Percentiles rank a stretch among this genome's conserved stretches.
Conservation (phyloP, 129 eudicot species). For the sunflower (Helianthus annuus) region DNA sequence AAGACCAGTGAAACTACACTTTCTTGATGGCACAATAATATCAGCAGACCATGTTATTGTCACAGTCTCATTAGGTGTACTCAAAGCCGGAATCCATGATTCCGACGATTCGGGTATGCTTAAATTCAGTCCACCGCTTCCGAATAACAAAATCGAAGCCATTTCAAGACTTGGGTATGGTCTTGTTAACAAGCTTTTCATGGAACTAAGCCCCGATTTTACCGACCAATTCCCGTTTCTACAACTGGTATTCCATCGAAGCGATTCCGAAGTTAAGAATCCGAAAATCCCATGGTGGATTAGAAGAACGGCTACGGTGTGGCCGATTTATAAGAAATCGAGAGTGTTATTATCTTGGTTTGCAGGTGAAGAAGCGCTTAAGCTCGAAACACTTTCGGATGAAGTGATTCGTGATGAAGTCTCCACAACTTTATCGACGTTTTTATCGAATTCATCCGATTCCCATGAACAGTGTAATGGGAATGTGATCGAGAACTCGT, state of each 20-base stretch:
- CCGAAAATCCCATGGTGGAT: conserved; percentile 82
- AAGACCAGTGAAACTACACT: conserved; percentile 70
- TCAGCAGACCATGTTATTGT: conserved; percentile 83
- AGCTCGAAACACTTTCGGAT: conserved; percentile 64
- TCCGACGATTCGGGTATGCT: conserved; percentile 41
- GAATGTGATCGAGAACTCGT: conserved; percentile 33
- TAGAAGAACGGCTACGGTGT: conserved; percentile 64
- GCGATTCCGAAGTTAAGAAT: conserved; percentile 48
- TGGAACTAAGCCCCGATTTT: conserved; percentile 43
- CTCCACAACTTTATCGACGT: conserved; percentile 58
- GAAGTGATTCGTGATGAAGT: conserved; percentile 65
- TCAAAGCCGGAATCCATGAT: conserved; percentile 58
- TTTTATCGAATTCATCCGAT: conserved; percentile 39
- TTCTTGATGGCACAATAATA: conserved; percentile 67
- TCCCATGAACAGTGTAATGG: conserved; percentile 42
- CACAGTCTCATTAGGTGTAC: conserved; percentile 91
- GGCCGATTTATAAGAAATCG: conserved; percentile 65
- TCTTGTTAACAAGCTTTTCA: conserved; percentile 81
- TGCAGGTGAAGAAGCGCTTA: conserved; percentile 85
- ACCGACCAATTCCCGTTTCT: conserved; percentile 51
- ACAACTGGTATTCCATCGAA: conserved; percentile 70
- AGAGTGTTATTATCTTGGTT: conserved; percentile 76
- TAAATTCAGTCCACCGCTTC: conserved; percentile 68
- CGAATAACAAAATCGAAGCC: conserved; percentile 54
- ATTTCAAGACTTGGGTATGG: conserved; percentile 85